phyloP scores from a whole-genome alignment of 257 asterid genomes.

The Jacaranda mimosifolia region DNA sequence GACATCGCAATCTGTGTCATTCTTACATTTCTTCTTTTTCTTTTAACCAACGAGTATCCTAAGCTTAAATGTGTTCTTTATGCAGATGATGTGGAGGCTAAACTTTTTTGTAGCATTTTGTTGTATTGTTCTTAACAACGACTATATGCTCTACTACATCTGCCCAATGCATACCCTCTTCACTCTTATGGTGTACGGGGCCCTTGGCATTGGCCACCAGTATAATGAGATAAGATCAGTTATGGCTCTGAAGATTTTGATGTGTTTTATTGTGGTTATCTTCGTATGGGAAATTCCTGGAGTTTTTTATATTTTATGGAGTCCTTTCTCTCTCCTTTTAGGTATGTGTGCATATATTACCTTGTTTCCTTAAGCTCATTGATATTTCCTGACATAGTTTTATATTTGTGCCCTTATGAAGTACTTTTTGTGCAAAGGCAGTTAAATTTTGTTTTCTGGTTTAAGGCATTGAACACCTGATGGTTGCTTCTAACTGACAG shows the following conservation, averaged over 20 bases:
- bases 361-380: conserved; percentile 28
- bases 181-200: conserved; percentile 97
- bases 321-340: conserved; percentile 76
- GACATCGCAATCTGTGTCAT: conserved; percentile 28
- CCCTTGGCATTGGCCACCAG: conserved; percentile 93
- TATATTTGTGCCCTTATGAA: conserved; percentile 11
- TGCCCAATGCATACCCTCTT: conserved; percentile 99
- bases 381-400: not conserved
- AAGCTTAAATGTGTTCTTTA: conserved; percentile 39
- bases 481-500: conserved; percentile 51
- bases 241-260: conserved; percentile 72
- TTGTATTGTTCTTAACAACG: conserved; percentile 89
- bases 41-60: conserved; percentile 19
- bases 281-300: conserved; percentile 98
- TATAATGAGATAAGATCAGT: conserved; percentile 89
- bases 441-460: conserved; percentile 15
- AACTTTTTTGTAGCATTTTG: conserved; percentile 93
- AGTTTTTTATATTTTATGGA: conserved; percentile 83
- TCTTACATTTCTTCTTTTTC: not conserved
- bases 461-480: conserved; percentile 34
- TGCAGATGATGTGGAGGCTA: conserved; percentile 99
- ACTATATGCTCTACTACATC: conserved; percentile 92
- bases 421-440: conserved; percentile 17
- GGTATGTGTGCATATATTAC: conserved; percentile 57
- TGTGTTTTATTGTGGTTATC: conserved; percentile 86